Percentiles rank a stretch among this genome's conserved stretches.
These are phyloP conservation scores for Penicillium roqueforti DNA, from an alignment of 495 filamentous ascomycete species.

Conservation along the genomic window DNA sequence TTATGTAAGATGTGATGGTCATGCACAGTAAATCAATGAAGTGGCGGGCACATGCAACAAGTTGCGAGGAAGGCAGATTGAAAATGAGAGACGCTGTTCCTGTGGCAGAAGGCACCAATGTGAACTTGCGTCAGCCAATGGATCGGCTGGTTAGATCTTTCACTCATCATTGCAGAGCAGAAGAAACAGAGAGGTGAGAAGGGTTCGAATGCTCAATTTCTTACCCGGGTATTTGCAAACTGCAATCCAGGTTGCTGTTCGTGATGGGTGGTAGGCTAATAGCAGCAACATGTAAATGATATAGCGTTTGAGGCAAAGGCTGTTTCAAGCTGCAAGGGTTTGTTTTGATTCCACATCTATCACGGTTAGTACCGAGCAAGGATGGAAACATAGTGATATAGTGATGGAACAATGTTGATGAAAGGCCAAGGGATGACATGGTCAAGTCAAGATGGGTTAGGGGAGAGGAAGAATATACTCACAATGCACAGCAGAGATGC, in stretches of 20 bases:
- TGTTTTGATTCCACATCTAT: neutral
- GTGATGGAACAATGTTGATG: neutral
- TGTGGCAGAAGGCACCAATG: no score
- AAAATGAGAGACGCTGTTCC: no score
- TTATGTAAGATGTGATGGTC: no score
- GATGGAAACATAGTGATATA: neutral
- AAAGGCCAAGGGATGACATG: neutral
- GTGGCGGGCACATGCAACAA: no score
- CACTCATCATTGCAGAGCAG: neutral
- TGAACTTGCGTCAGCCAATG: neutral
- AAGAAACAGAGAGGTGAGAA: neutral
- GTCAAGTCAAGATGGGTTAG: no score
- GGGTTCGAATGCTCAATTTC: neutral
- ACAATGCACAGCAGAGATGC: neutral
- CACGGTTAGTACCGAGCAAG: neutral
- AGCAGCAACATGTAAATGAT: neutral
- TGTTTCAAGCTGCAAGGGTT: neutral
- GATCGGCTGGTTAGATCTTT: neutral
- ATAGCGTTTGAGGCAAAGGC: neutral
- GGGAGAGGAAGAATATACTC: neutral
- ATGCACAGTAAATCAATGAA: no score
- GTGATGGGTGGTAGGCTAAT: neutral
- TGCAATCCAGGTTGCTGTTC: neutral
- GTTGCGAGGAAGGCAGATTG: no score
- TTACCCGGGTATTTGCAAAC: neutral